Evolutionary conservation across 805 yeast species (phyloP), one percentile per base, ranked within the genome.

Genomic region (Teunomyces lycoperdinae): DNA sequence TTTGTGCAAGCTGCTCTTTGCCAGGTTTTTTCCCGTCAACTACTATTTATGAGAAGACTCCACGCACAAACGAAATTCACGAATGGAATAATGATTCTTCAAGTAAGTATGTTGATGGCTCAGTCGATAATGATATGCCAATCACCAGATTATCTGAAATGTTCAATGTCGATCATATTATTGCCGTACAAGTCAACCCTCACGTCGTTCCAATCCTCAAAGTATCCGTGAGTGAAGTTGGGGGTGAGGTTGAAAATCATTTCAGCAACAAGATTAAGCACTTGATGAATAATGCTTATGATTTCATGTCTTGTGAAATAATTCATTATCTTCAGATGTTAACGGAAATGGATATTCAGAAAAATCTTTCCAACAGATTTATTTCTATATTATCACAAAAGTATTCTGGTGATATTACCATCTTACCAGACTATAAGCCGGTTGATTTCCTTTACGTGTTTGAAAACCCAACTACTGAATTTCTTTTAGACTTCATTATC

Each of bases 131-230:
- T 53, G 99, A 94, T 64, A 70, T 94, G 45, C 99, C 99, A 3
- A 85, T 90, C 26, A 78, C 95, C 1, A 78, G 97, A 55, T 73
- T 94, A 17, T 85, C 95, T 16, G 99, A 94, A 62, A 90, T 94
- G 96, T 94, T 94, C 65, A 92, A 94, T 60, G 97, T 94, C 28
- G 96, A 94, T 63, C 97, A 94, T 64, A 91, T 94, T 52, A 90
- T 94, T 56, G 99, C 97, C 0, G 92, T 96, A 41, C 99, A 94
- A 64, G 99, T 94, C 1, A 94, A 94, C 61, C 96, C 97, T 0
- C 99, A 94, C 63, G 96, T 94, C 11, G 88, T 87, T 2, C 99
- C 99, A 0, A 78, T 92, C 44, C 73, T 94, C 56, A 83, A 83
- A 54, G 69, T 83, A 45, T 82, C 90, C 0, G 76, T 84, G 3